Conservation (phyloP, 2,329 filamentous ascomycete genomes). For the Talaromyces pinophilus region DNA sequence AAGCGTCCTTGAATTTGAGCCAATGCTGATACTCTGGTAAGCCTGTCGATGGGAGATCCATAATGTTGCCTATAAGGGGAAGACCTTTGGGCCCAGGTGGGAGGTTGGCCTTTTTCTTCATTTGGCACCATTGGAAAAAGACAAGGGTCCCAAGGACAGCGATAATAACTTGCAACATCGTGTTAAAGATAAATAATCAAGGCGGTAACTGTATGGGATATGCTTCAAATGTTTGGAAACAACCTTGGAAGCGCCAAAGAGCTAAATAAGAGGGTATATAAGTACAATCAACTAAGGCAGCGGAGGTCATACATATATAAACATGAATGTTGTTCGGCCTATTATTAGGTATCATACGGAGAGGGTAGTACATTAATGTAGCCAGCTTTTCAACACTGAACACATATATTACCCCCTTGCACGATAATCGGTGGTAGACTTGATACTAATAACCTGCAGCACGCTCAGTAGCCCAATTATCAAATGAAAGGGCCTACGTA, state of each 20-base stretch:
- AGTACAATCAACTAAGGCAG: background rate
- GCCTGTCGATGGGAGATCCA: slow-evolving; percentile 48
- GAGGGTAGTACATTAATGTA: no score
- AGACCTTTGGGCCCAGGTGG: slow-evolving; percentile 55
- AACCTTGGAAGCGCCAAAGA: background rate
- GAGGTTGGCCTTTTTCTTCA: slow-evolving; percentile 29
- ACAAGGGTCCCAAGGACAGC: background rate
- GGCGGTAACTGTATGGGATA: background rate
- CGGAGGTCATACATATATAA: background rate
- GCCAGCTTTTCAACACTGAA: no score
- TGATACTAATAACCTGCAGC: no score
- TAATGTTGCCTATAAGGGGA: slow-evolving; percentile 55
- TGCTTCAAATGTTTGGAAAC: background rate
- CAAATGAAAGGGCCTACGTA: no score
- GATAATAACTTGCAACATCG: background rate
- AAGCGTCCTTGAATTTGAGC: slow-evolving; percentile 46
- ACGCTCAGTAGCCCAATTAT: no score
- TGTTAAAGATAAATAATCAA: background rate
- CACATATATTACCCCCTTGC: no score
- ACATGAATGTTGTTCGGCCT: background rate
- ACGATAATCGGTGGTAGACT: no score
- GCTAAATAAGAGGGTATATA: background rate
- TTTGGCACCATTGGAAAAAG: background rate
- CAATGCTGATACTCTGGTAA: slow-evolving; percentile 46
- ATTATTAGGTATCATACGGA: background rate